Base-by-base conservation (phyloP, 768 basidiomycete species). In the Chalciporus piperatus region DNA sequence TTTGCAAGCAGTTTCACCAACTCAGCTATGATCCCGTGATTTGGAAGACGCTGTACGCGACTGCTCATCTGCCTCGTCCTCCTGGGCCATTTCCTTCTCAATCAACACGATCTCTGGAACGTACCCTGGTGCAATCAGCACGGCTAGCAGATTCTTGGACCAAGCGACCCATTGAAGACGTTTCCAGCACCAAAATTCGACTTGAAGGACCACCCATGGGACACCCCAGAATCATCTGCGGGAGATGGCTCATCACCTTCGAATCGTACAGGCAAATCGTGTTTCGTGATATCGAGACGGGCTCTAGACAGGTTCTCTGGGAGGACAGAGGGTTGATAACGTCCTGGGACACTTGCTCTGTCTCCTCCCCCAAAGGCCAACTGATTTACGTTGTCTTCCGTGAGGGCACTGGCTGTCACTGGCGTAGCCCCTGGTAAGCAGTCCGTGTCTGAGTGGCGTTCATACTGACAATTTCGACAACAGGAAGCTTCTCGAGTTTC, bases 81-180 rank as follows among this genome's bases (percentile, higher is more conserved):
- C 47, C 46, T 27, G 56, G 50, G n/a, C 56, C 56, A 37, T 57
- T 47, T 35, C 27, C 43, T 12, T 44, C 14, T 4, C 56, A 51
- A 32, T 25, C 55, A 9, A 9, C 23, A 23, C 42, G 27, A 14
- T 57, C 33, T 22, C 56, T 57, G 7, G 56, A 57, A 35, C 25
- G 38, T 33, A 45, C 33, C 8, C 22, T 54, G 13, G 17, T 45
- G 14, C 43, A 35, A 20, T 55, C 52, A 3, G 54, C 55, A 33
- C 28, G 28, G 17, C 32, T 55, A n/a, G 54, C 23, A 44, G 23
- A 17, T 22, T 14, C 16, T n/a, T 55, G 52, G 52, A 55, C 46
- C 11, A 43, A 40, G 19, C 52, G 44, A 25, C 54, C 54, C 28
- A 43, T 55, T 14, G 35, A 27, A 12, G 45, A 19, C 10, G 17